Base-by-base conservation (phyloP, 257 asterid species). In the Fraxinus cuspidata region DNA sequence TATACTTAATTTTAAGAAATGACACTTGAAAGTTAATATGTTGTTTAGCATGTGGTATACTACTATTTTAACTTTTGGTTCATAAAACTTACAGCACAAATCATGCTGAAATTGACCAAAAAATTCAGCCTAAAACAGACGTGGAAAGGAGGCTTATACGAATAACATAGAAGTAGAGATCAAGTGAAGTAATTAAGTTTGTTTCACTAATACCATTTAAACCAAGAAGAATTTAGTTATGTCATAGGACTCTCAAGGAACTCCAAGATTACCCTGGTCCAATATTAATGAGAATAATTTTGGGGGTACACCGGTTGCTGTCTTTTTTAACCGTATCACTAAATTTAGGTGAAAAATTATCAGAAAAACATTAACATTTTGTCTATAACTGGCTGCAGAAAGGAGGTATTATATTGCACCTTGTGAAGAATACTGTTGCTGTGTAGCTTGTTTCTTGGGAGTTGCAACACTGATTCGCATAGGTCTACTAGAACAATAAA, bases 381-480 rank as follows among this genome's bases (percentile, higher is more conserved):
- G 63, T 19, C 63, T 18, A 51, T 6, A 51, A 47, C 38, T 42
- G 53, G 79, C 32, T n/a, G 75, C 35, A 44, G 5, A 13, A 44
- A 44, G 34, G 65, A 34, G 15, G 70, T 47, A 58, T 21, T 74
- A 71, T 42, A 23, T 69, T 49, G 80, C 77, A 96, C 99, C 99
- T 91, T 93, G 99, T 37, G 98, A 93, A 80, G 95, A 82, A 89
- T 72, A 92, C 31, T 92, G 99, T 74, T 91, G 97, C 60, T 87
- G 94, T 4, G 87, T 70, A 5, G 90, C 84, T 28, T 92, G 89
- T 85, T 90, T 96, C 84, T 96, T 93, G 34, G 99, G 98, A 74
- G 98, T 96, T 5, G 97, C 99, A 85, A 90, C 94, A 70, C 96
- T 90, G 76, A 96, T 75, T 44, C 98, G 88, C 99, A 96, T 96